These are phyloP conservation scores for Calcarisporium arbuscula DNA, from an alignment of 2,329 filamentous ascomycete species.

Conservation along the genomic window DNA sequence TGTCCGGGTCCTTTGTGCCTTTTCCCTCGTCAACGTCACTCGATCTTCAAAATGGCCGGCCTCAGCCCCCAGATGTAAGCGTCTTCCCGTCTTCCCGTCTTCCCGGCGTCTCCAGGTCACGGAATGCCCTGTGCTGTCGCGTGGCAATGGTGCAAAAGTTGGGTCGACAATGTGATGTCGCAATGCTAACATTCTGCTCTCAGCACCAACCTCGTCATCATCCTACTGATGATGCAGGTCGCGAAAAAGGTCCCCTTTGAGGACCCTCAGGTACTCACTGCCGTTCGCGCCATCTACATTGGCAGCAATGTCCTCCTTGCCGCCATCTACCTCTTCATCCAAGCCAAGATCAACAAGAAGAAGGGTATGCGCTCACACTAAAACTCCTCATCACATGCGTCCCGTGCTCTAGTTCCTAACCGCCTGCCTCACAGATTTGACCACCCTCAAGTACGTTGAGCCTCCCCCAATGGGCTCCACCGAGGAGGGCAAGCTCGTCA, in stretches of 20 bases:
- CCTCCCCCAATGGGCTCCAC: constrained; percentile 86
- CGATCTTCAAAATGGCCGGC: constrained; percentile 46
- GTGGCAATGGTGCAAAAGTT: constrained; percentile 15
- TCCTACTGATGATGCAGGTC: constrained; percentile 97
- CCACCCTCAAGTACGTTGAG: constrained; percentile 97
- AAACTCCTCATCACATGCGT: neutral
- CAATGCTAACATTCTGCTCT: constrained; percentile 16
- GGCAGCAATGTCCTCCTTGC: constrained; percentile 75
- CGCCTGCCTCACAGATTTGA: constrained; percentile 64
- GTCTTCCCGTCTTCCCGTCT: neutral
- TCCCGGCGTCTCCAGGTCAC: neutral
- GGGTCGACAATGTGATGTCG: constrained; percentile 12
- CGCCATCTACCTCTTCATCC: constrained; percentile 77
- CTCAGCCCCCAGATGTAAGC: constrained; percentile 60
- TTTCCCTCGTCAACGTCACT: constrained; percentile 4
- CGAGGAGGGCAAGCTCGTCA: constrained; percentile 93
- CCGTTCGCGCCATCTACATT: constrained; percentile 48
- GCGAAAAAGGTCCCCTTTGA: constrained; percentile 95
- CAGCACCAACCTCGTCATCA: constrained; percentile 90
- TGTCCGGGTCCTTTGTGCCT: constrained; percentile 4
- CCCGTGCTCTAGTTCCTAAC: constrained; percentile 9
- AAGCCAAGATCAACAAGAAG: constrained; percentile 86
- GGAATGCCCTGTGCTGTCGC: constrained; percentile 1
- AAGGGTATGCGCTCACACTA: constrained; percentile 62
- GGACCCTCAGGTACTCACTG: constrained; percentile 58